Evolutionary conservation across 202 grass and related monocot genomes (phyloP).

Genomic region (Carex arenaria): DNA sequence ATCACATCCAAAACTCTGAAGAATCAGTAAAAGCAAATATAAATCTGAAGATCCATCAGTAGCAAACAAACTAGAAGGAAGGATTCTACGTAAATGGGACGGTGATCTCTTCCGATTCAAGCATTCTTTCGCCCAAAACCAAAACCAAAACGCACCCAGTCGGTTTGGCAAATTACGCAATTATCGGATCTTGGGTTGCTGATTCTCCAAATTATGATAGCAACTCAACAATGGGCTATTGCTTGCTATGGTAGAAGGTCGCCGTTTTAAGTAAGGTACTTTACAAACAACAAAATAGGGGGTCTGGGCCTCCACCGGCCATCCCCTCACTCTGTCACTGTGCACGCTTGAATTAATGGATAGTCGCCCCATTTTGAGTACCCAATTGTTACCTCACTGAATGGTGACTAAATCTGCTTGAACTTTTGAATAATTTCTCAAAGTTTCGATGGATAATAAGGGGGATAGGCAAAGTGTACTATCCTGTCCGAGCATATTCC

Average conservation of each 20-base stretch:
- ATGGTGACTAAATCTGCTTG: not conserved
- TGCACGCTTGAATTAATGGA: not conserved
- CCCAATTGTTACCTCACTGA: not conserved
- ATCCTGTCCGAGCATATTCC: conserved; percentile 31
- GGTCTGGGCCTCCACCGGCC: not conserved
- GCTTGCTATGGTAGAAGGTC: not conserved
- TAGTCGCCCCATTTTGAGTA: not conserved
- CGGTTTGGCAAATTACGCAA: not conserved
- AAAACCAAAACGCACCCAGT: not conserved
- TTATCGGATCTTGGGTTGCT: not conserved
- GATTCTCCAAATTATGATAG: not conserved
- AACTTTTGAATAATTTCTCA: not conserved
- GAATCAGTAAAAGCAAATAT: not conserved
- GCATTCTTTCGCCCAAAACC: not conserved
- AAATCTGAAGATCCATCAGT: not conserved
- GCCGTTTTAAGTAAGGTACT: not conserved
- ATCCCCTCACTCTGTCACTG: not conserved
- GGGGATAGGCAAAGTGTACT: conserved; percentile 28
- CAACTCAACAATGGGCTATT: not conserved
- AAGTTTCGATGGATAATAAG: conserved; percentile 57
- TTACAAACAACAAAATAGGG: not conserved
- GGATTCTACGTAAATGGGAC: not conserved
- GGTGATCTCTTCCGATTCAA: not conserved
- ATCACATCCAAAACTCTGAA: not conserved
- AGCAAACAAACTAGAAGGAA: not conserved